Base-by-base conservation (phyloP, 2,329 filamentous ascomycete species). In the Xylaria sp. region DNA sequence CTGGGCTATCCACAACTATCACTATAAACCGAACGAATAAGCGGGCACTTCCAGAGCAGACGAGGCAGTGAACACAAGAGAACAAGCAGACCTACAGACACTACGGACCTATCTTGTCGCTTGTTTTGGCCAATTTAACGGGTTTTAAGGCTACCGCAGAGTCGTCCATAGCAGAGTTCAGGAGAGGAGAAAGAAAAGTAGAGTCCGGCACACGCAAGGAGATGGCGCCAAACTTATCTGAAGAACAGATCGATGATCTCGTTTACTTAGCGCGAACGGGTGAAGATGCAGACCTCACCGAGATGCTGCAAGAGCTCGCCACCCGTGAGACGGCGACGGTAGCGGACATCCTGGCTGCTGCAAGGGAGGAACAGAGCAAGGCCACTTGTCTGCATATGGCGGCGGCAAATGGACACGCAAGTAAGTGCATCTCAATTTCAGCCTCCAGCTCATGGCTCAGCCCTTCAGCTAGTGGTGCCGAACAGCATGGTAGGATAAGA, bases 311-410 rank as follows among this genome's bases (percentile, higher is more conserved):
- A 13, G 83, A 84, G 29, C 81, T 97, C 23, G 85, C 89, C 35
- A 81, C 86, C 72, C 86, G 90, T 66, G 89, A 93, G 78, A 85
- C 83, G 66, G 85, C 84, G 59, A 80, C 87, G 0, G 79, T 86
- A 1, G 85, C 87, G n/a, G 87, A 90, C 65, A 86, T 97, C 68
- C 80, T 98, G 55, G 80, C 86, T 59, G 87, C 88, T 16, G 92
- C 92, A 27, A 88, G 90, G 72, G 94, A 97, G 78, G 85, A 97
- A 78, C 85, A 89, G 50, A 87, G 90, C 73, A 92, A 91, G 72
- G 92, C 93, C 65, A 97, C 94, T 71, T 92, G 91, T 55, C 81
- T 98, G 77, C 96, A 99, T 82, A 98, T 97, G 88, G 93, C 94
- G 8, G 90, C 93, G 27, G 96, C 93, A 29, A 99, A 99, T 78